These are phyloP conservation scores for Carex littledalei DNA, from an alignment of 176 grass and related monocot genomes.

Conservation along the genomic window DNA sequence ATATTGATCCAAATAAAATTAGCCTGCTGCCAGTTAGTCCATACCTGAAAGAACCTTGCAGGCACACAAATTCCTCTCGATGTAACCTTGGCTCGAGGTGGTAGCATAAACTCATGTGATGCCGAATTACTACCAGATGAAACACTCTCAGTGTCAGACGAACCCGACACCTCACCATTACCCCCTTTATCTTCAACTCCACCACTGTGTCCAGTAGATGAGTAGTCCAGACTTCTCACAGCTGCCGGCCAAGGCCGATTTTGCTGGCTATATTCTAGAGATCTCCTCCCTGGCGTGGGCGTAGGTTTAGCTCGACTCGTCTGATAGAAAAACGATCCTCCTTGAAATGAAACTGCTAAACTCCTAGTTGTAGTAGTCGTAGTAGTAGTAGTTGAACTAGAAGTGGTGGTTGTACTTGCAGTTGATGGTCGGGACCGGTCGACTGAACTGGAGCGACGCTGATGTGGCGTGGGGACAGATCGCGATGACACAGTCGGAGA, in stretches of 20 bases:
- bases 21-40: not conserved
- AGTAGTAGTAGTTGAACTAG: conserved; percentile 21
- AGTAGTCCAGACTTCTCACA: conserved; percentile 2
- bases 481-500: conserved; percentile 31
- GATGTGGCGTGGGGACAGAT: conserved; percentile 14
- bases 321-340: conserved; percentile 45
- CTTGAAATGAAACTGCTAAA: conserved; percentile 47
- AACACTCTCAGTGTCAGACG: conserved; percentile 40
- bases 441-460: conserved; percentile 34
- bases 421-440: conserved; percentile 31
- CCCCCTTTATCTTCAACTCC: conserved; percentile 19
- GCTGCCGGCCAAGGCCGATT: conserved; percentile 19
- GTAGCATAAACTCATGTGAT: conserved; percentile 17
- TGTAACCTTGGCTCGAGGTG: conserved; percentile 13
- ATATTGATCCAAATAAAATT: not conserved
- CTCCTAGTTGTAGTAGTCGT: conserved; percentile 37
- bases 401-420: conserved; percentile 7
- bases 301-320: conserved; percentile 36
- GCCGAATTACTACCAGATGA: conserved; percentile 43
- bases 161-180: conserved; percentile 28
- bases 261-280: conserved; percentile 4
- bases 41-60: conserved; percentile 31
- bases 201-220: not conserved
- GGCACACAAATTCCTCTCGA: conserved; percentile 24
- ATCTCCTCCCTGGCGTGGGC: conserved; percentile 14